Conservation (phyloP, 768 basidiomycete genomes). For the Pleurotus giganteus region DNA sequence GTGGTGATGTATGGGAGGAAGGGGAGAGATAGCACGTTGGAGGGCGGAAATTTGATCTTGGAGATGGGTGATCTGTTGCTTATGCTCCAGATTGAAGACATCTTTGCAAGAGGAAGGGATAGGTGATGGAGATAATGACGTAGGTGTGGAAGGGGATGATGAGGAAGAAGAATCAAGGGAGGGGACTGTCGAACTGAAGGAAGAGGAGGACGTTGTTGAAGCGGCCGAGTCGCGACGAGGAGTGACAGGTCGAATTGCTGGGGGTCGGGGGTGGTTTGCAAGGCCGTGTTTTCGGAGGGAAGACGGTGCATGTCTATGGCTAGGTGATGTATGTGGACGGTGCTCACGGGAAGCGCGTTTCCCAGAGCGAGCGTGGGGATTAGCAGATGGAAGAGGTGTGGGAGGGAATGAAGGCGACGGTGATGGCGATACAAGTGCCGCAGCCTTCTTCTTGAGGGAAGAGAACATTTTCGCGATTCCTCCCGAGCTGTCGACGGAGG, state of each 20-base stretch:
- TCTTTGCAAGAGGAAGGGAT: background rate
- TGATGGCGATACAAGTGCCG: background rate
- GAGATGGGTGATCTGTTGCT: background rate
- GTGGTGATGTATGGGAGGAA: background rate
- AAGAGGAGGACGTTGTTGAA: background rate
- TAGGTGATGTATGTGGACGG: background rate
- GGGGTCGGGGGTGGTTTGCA: background rate
- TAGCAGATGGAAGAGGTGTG: background rate
- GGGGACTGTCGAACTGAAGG: background rate
- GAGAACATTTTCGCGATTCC: constrained; percentile 5
- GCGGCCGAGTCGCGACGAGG: background rate
- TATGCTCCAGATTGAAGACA: background rate
- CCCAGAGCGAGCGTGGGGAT: background rate
- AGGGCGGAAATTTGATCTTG: constrained; percentile 4
- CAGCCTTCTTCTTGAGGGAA: constrained; percentile 4
- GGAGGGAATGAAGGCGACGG: background rate
- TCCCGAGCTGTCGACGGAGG: background rate
- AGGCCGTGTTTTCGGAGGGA: constrained; percentile 1
- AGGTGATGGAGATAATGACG: background rate
- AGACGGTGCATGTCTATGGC: background rate
- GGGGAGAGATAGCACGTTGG: background rate
- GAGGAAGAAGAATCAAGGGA: background rate
- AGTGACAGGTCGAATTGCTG: background rate
- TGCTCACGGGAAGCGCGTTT: background rate
- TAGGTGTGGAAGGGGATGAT: background rate